A percentile compares a stretch with the other conserved stretches of the same genome.
These are phyloP conservation scores for Trametes maxima DNA, from an alignment of 768 basidiomycete species.

Conservation along the genomic window DNA sequence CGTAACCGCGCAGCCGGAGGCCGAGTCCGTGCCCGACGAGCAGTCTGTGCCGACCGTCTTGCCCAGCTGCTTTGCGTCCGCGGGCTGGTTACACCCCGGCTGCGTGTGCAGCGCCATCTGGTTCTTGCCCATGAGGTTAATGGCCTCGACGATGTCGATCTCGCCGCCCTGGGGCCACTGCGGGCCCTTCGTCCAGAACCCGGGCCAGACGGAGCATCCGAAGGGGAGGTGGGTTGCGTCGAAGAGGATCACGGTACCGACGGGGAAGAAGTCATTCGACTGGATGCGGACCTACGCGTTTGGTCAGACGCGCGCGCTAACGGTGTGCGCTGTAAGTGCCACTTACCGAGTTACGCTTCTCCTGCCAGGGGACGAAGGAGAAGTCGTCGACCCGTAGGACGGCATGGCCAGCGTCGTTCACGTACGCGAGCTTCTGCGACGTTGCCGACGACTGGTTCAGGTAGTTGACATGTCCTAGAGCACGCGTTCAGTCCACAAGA, in stretches of 20 bases:
- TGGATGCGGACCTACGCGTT: slow-evolving; percentile 46
- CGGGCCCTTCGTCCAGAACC: slow-evolving; percentile 41
- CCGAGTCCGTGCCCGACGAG: slow-evolving; percentile 30
- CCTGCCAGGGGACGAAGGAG: slow-evolving; percentile 51
- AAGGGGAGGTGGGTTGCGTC: slow-evolving; percentile 52
- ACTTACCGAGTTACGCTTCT: slow-evolving; percentile 63
- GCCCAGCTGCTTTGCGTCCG: slow-evolving; percentile 37
- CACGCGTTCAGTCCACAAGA: slow-evolving; percentile 33
- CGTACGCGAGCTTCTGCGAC: slow-evolving; percentile 54
- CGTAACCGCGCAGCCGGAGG: slow-evolving; percentile 21
- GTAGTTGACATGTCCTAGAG: slow-evolving; percentile 67
- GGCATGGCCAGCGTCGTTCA: slow-evolving; percentile 61
- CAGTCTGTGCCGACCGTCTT: slow-evolving; percentile 32
- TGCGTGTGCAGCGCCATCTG: slow-evolving; percentile 59
- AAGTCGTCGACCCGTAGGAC: slow-evolving; percentile 77
- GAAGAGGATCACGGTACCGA: slow-evolving; percentile 48
- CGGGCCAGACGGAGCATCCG: slow-evolving; percentile 50
- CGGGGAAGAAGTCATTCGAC: slow-evolving; percentile 40
- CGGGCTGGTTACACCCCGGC: slow-evolving; percentile 37
- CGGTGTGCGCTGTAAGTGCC: background rate
- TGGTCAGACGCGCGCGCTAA: background rate
- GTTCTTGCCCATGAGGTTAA: slow-evolving; percentile 53
- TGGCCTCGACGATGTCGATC: slow-evolving; percentile 48
- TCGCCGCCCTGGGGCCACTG: slow-evolving; percentile 38
- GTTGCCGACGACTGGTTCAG: slow-evolving; percentile 49